These are phyloP conservation scores for Kwoniella heveanensis DNA, from an alignment of 768 basidiomycete genomes.

Conservation along the genomic window DNA sequence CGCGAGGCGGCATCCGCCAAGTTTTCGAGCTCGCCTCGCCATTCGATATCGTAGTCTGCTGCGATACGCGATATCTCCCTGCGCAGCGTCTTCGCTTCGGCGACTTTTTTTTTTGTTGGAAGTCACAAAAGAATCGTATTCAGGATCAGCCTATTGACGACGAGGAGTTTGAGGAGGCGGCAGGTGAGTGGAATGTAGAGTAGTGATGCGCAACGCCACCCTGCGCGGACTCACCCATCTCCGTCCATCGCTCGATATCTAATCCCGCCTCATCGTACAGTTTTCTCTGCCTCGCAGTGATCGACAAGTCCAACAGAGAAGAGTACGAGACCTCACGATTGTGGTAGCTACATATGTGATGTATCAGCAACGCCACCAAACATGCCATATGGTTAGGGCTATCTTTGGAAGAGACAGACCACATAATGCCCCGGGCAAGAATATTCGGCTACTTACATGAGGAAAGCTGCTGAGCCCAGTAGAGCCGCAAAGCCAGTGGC, in stretches of 20 bases:
- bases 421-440: no score
- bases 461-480: slow-evolving; percentile 37
- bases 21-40: slow-evolving; percentile 56
- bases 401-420: no score
- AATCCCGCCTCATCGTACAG: slow-evolving; percentile 65
- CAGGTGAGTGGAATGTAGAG: no score
- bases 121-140: background rate
- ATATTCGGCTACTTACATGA: no score
- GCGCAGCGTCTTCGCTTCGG: slow-evolving; percentile 61
- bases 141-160: no score
- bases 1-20: slow-evolving; percentile 18
- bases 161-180: no score
- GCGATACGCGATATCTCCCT: slow-evolving; percentile 65
- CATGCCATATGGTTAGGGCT: no score
- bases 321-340: slow-evolving; percentile 64
- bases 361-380: background rate
- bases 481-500: slow-evolving; percentile 43
- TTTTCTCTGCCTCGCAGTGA: slow-evolving; percentile 63
- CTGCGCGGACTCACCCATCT: slow-evolving; percentile 58
- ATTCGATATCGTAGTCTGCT: slow-evolving; percentile 64
- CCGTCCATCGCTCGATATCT: slow-evolving; percentile 66
- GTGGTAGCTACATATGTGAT: slow-evolving; percentile 33
- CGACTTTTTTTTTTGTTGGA: no score
- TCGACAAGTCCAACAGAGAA: slow-evolving; percentile 65
- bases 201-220: no score